phyloP scores from a whole-genome alignment of 768 basidiomycete species.

The Russula olivacea region DNA sequence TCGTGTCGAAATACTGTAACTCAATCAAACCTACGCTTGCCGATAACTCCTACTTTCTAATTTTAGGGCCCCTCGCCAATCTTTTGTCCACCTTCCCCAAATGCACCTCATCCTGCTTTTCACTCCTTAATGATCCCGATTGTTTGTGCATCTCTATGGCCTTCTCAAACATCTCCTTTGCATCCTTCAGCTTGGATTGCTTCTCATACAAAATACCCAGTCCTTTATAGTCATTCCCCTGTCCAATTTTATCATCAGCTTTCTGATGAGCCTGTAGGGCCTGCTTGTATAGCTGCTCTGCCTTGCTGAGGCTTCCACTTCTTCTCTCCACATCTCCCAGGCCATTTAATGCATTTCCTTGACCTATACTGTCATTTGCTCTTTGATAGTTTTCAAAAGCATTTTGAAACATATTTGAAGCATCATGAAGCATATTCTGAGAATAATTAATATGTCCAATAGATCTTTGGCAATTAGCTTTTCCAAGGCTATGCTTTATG shows the following conservation, averaged over 20 bases:
- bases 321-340: slow-evolving; percentile 17
- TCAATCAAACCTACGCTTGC: background rate
- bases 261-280: slow-evolving; percentile 11
- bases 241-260: slow-evolving; percentile 18
- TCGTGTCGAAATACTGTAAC: too few relatives aligned
- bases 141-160: slow-evolving; percentile 15
- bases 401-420: slow-evolving; percentile 9
- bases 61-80: background rate
- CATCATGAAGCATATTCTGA: background rate
- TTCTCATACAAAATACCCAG: slow-evolving; percentile 17
- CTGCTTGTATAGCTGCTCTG: slow-evolving; percentile 6
- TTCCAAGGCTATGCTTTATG: slow-evolving; percentile 9
- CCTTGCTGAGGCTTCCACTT: background rate
- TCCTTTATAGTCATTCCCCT: slow-evolving; percentile 17
- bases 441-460: slow-evolving; percentile 8
- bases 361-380: slow-evolving; percentile 13
- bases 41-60: background rate
- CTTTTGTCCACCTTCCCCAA: slow-evolving; percentile 10
- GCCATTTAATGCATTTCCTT: slow-evolving; percentile 13
- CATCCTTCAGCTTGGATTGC: background rate
- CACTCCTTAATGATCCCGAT: slow-evolving; percentile 4
- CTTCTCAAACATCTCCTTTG: slow-evolving; percentile 18
- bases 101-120: slow-evolving; percentile 7
- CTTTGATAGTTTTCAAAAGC: slow-evolving; percentile 10
- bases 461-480: slow-evolving; percentile 16